Percentiles rank a stretch among this genome's conserved stretches.
phyloP scores from a whole-genome alignment of 192 early-diverging fungal genomes.

The Backusella tarrabulga region DNA sequence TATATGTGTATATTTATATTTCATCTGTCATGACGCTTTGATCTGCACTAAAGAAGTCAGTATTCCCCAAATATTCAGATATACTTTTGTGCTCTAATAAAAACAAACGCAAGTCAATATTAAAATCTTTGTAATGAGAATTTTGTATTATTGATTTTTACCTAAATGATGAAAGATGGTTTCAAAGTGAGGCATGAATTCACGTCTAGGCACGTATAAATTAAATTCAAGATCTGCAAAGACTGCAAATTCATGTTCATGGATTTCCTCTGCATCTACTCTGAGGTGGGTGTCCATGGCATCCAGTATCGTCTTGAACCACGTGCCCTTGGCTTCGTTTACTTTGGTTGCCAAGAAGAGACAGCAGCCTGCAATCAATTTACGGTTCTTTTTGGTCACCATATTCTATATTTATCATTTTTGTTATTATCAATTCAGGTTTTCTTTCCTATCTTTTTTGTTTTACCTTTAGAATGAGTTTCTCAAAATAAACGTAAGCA shows the following conservation, averaged over 20 bases:
- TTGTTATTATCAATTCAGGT: neutral
- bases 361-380: slow-evolving; percentile 74
- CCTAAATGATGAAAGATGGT: slow-evolving; percentile 70
- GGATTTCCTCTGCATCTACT: slow-evolving; percentile 73
- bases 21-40: slow-evolving; percentile 1
- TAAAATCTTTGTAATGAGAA: neutral
- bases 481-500: slow-evolving; percentile 95
- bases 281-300: slow-evolving; percentile 74
- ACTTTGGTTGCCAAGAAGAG: slow-evolving; percentile 82
- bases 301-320: slow-evolving; percentile 60
- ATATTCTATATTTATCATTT: slow-evolving; percentile 39
- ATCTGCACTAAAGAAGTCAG: slow-evolving; percentile 2
- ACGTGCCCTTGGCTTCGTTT: slow-evolving; percentile 78
- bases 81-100: slow-evolving; percentile 28
- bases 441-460: slow-evolving; percentile 15
- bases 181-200: slow-evolving; percentile 93
- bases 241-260: slow-evolving; percentile 87
- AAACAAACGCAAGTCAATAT: neutral
- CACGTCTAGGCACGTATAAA: slow-evolving; percentile 80
- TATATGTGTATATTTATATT: neutral
- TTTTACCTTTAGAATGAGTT: slow-evolving; percentile 79
- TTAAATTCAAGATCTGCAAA: slow-evolving; percentile 92
- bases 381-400: slow-evolving; percentile 72
- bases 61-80: slow-evolving; percentile 11
- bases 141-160: neutral